Conservation (phyloP, 169 alveolate genomes). For the Babesia bovis region DNA sequence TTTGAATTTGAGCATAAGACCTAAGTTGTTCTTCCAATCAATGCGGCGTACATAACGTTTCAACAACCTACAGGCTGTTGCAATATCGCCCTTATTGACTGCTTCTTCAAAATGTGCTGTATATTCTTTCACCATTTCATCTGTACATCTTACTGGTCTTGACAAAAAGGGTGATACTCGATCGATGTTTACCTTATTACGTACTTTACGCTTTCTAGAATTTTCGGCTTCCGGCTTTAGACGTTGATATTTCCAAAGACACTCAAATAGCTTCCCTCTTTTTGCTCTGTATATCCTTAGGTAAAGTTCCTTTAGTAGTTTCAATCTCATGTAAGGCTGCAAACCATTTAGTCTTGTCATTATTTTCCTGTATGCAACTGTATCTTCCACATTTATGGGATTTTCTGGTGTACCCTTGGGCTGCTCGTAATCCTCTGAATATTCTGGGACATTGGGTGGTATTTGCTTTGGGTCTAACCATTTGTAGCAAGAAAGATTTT, state of each 20-base stretch:
- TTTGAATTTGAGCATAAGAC: constrained; percentile 58
- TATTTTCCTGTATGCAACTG: constrained; percentile 55
- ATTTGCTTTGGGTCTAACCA: constrained; percentile 63
- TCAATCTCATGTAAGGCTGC: constrained; percentile 29
- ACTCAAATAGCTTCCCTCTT: constrained; percentile 33
- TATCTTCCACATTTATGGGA: constrained; percentile 53
- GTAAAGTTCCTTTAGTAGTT: constrained; percentile 44
- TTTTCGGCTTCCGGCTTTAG: constrained; percentile 47
- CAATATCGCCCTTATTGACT: constrained; percentile 72
- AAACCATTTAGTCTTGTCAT: constrained; percentile 14
- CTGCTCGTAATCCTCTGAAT: constrained; percentile 53
- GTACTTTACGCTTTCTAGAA: constrained; percentile 42
- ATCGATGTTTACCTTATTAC: constrained; percentile 67
- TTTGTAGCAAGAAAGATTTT: constrained; percentile 8
- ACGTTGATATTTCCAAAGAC: constrained; percentile 61
- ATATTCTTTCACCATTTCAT: constrained; percentile 59
- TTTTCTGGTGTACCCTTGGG: constrained; percentile 60
- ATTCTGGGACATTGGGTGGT: constrained; percentile 54
- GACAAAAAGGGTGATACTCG: constrained; percentile 74
- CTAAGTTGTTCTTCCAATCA: constrained; percentile 57
- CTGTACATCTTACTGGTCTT: constrained; percentile 74
- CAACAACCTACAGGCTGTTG: constrained; percentile 69
- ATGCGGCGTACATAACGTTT: constrained; percentile 66
- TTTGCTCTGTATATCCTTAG: constrained; percentile 50
- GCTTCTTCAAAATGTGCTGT: constrained; percentile 70